Conservation (phyloP, 257 asterid species). For the Haberlea rhodopensis region DNA sequence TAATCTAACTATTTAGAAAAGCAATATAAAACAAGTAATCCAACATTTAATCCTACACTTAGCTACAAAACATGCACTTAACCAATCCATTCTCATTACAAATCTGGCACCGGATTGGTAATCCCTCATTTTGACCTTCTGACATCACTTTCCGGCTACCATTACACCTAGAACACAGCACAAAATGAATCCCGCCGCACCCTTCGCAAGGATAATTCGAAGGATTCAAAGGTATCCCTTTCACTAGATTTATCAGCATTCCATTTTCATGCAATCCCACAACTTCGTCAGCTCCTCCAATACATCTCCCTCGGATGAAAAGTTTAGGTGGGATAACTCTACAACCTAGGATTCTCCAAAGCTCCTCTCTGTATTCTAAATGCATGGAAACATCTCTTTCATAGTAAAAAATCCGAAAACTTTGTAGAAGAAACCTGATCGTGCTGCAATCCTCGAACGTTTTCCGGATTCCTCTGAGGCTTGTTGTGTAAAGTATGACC, state of each 20-base stretch:
- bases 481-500: slow-evolving; percentile 68
- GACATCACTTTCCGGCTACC: slow-evolving; percentile 54
- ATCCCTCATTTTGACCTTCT: slow-evolving; percentile 24
- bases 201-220: slow-evolving; percentile 42
- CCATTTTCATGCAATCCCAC: slow-evolving; percentile 71
- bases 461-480: slow-evolving; percentile 71
- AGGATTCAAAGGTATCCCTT: slow-evolving; percentile 49
- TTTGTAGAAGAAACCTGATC: slow-evolving; percentile 53
- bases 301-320: slow-evolving; percentile 53
- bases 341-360: slow-evolving; percentile 50
- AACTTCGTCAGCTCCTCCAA: slow-evolving; percentile 81
- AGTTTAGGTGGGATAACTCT: slow-evolving; percentile 73
- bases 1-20: slow-evolving; percentile 21
- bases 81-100: slow-evolving; percentile 82
- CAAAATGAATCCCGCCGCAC: slow-evolving; percentile 57
- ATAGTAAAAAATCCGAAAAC: slow-evolving; percentile 45
- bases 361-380: slow-evolving; percentile 67
- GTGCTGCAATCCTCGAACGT: slow-evolving; percentile 69
- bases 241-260: slow-evolving; percentile 36
- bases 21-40: neutral
- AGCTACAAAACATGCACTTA: slow-evolving; percentile 59
- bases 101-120: slow-evolving; percentile 41
- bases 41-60: slow-evolving; percentile 11
- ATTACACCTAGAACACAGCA: slow-evolving; percentile 50
- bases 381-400: slow-evolving; percentile 79